Evolutionary conservation across 805 yeast genomes (phyloP), one percentile per base, ranked within the genome.

Genomic region (Wickerhamiella sorbophila): DNA sequence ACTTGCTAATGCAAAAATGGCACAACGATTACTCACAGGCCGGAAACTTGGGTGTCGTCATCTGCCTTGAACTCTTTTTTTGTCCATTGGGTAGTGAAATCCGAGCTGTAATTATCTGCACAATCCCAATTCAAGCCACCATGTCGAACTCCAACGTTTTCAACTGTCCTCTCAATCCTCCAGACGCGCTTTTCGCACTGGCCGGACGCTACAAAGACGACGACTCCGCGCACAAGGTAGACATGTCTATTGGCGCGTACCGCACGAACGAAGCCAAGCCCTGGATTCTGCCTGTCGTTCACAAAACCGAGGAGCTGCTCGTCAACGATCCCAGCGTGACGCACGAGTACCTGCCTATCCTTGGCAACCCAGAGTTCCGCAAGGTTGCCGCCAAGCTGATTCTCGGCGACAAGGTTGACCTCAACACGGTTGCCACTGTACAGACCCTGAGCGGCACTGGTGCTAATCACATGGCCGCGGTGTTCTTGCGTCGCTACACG

Each of bases 361-460:
- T 71, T 37, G 98, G 98, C 22, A 71, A 79, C 40, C 70, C 75
- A 46, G 66, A 64, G 34, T 88, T 74, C 67, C 77, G 77, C 53
- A 61, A 63, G 31, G 69, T 73, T 27, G 87, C 87, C 36, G 74
- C 77, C 53, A 63, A 71, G 53, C 76, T 85, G 56, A 66, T 88
- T 33, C 74, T 87, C 63, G 77, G 81, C 50, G 76, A 68, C 47
- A 83, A 82, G 33, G 64, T 67, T 29, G 61, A 71, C 45, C 70
- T 79, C 44, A 60, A 77, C 36, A 63, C 64, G 14, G 71, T 87
- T 33, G 80, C 85, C 41, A 75, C 93, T 39, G 70, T 86, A 12
- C 98, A 88, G 65, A 80, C 96, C 44, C 70, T 88, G 47, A 80
- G 94, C 32, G 98, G 98, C 48, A 88, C 98, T 31, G 98, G 98